Evolutionary conservation across 2,329 filamentous ascomycete genomes (phyloP), one percentile per base, ranked within the genome.

Genomic region (Pestalotiopsis sp.): DNA sequence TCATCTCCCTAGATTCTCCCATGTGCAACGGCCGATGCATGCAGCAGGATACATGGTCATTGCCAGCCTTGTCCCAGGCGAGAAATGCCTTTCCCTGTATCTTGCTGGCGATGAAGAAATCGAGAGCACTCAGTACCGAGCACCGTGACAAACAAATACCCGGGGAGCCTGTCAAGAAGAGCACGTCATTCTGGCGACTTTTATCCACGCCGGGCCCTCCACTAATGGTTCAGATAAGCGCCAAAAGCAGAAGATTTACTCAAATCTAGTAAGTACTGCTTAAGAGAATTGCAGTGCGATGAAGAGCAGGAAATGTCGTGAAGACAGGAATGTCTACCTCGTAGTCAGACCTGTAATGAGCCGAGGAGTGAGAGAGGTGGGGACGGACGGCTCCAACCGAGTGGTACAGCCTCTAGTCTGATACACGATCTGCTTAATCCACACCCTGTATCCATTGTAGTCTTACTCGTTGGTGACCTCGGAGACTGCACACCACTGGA

Each of bases 11-110:
- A 57, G 52, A 57, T 57, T 57, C 52, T 57, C 23, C 52, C 52
- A 57, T 57, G 52, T 57, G 52, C 52, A 57, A 57, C 52, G 52
- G 52, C 52, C 17, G 52, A 25, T 57, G 52, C 52, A 57, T 41
- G 39, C 39, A 14, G 52, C 17, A 25, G 23, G 17, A 20, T 3
- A n/a, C 52, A 57, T 57, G 52, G n/a, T 12, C 23, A 57, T 57
- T 57, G 52, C 23, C n/a, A n/a, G 11, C 52, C n/a, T 20, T 25
- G 52, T 25, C 6, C 4, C 17, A 57, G 17, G n/a, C 11, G 11
- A 57, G 52, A 17, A 7, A 57, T 57, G 23, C 23, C 23, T 23
- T 23, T 23, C 3, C 23, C 23, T 23, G 23, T 23, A 57, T 57
- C 52, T 25, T 57, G 11, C 12, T n/a, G 52, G 52, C 23, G 11